phyloP scores from a whole-genome alignment of 805 yeast genomes.

The Candida lessepsii region DNA sequence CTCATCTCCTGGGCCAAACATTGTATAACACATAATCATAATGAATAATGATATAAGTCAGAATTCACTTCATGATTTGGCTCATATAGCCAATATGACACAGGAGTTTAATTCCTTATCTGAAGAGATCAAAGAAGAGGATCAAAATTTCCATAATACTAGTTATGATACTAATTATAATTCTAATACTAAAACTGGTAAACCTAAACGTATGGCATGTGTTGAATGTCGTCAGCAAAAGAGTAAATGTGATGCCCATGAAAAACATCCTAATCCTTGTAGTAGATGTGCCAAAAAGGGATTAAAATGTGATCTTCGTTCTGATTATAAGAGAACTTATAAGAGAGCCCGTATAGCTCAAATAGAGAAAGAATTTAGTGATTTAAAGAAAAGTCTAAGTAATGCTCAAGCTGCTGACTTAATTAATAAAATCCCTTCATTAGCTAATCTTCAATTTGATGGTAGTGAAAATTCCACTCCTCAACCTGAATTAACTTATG shows the following conservation, averaged over 20 bases:
- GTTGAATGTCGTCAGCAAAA: conserved; percentile 96
- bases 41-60: conserved; percentile 20
- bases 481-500: background rate
- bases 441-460: conserved; percentile 13
- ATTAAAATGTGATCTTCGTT: conserved; percentile 67
- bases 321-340: conserved; percentile 84
- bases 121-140: conserved; percentile 22
- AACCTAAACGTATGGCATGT: conserved; percentile 74
- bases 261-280: conserved; percentile 74
- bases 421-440: conserved; percentile 25
- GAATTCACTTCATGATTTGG: conserved; percentile 39
- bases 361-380: conserved; percentile 77
- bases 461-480: conserved; percentile 1
- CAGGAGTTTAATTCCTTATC: conserved; percentile 35
- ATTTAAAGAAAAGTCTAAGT: conserved; percentile 55
- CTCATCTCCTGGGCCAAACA: background rate
- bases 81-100: conserved; percentile 46
- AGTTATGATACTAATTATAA: background rate
- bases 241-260: conserved; percentile 84
- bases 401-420: conserved; percentile 33
- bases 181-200: conserved; percentile 13
- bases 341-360: conserved; percentile 83
- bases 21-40: background rate
- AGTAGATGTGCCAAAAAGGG: conserved; percentile 74
- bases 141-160: background rate